Conservation (phyloP, 2,329 filamentous ascomycete species). For the Thermochaetoides dissita region DNA sequence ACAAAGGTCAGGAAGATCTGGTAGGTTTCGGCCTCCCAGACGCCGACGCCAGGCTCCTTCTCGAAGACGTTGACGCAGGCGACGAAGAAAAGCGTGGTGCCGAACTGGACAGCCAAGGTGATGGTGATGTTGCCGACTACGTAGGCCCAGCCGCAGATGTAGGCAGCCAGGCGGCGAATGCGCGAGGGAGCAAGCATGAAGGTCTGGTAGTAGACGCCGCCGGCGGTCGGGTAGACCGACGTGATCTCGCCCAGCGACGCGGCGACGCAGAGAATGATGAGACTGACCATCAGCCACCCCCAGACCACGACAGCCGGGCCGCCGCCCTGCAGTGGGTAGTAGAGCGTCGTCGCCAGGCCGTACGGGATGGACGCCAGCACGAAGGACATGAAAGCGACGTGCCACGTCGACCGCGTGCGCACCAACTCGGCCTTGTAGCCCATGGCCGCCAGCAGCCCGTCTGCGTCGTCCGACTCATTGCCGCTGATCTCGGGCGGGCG, state of each 20-base stretch:
- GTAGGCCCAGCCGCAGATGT: slow-evolving; percentile 64
- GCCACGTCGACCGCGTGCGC: slow-evolving; percentile 51
- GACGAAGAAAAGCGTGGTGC: slow-evolving; percentile 52
- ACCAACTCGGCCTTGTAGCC: slow-evolving; percentile 53
- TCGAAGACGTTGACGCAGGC: slow-evolving; percentile 43
- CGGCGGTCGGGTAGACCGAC: slow-evolving; percentile 61
- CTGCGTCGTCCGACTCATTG: slow-evolving; percentile 26
- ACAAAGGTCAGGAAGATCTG: slow-evolving; percentile 61
- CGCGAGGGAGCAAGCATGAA: slow-evolving; percentile 54
- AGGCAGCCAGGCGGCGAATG: slow-evolving; percentile 51
- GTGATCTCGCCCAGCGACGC: slow-evolving; percentile 60
- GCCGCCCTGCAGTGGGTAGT: slow-evolving; percentile 52
- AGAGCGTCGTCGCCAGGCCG: slow-evolving; percentile 55
- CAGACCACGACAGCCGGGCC: slow-evolving; percentile 58
- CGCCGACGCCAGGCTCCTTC: slow-evolving; percentile 25
- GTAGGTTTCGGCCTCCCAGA: slow-evolving; percentile 40
- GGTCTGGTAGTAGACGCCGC: slow-evolving; percentile 66
- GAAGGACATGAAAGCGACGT: slow-evolving; percentile 64
- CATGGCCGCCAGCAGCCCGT: slow-evolving; percentile 48
- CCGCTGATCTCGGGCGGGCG: neutral
- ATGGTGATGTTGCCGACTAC: slow-evolving; percentile 71
- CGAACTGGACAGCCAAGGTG: slow-evolving; percentile 70
- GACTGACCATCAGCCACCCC: slow-evolving; percentile 50
- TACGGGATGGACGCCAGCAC: slow-evolving; percentile 64
- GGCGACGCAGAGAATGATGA: slow-evolving; percentile 58